phyloP scores from a whole-genome alignment of 208 protist species.

The Leishmania gerbilli region DNA sequence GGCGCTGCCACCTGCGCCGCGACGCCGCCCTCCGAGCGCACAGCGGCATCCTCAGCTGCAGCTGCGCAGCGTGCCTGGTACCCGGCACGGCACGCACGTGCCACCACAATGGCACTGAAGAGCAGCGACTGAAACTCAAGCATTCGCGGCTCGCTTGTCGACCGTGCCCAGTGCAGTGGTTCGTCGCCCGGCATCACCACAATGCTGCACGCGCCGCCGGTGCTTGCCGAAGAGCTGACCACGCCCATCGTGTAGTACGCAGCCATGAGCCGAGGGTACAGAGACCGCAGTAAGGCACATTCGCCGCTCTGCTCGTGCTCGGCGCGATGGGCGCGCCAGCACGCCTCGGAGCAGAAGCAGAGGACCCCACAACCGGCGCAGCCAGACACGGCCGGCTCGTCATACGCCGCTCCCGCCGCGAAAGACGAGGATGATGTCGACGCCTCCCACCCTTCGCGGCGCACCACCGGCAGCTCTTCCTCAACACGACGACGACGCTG shows the following conservation, averaged over 20 bases:
- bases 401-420: neutral
- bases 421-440: neutral
- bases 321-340: constrained; percentile 38
- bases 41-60: neutral
- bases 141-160: constrained; percentile 42
- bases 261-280: constrained; percentile 63
- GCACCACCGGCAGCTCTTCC: constrained; percentile 10
- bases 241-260: constrained; percentile 36
- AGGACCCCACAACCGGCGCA: constrained; percentile 63
- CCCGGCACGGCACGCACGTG: constrained; percentile 1
- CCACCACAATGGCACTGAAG: constrained; percentile 39
- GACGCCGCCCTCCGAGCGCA: neutral
- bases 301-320: constrained; percentile 47
- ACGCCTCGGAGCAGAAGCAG: constrained; percentile 58
- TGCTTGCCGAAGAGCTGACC: neutral
- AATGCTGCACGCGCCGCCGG: neutral
- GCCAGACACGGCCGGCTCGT: constrained; percentile 33
- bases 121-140: constrained; percentile 59
- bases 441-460: constrained; percentile 19
- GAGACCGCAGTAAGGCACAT: constrained; percentile 48
- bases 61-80: constrained; percentile 12
- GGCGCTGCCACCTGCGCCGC: neutral
- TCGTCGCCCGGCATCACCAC: constrained; percentile 41
- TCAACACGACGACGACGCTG: constrained; percentile 2
- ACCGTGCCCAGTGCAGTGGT: constrained; percentile 46